phyloP scores from a whole-genome alignment of 257 asterid species.

The Fraxinus anomala region DNA sequence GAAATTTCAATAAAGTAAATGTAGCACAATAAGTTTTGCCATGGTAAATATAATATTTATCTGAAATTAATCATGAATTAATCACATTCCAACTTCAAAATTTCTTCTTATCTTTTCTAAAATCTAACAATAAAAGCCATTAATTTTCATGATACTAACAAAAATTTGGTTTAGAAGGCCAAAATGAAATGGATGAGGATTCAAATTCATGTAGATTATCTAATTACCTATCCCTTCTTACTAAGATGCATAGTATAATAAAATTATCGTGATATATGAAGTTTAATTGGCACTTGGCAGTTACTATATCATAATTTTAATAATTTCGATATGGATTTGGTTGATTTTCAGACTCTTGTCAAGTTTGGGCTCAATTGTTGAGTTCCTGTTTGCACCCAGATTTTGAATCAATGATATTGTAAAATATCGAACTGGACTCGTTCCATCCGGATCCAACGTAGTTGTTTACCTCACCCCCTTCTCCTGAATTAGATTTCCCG shows the following conservation, averaged over 20 bases:
- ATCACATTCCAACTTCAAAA: not conserved
- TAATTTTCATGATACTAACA: not conserved
- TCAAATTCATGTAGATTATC: not conserved
- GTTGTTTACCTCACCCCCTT: constrained; percentile 94
- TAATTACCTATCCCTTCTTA: not conserved
- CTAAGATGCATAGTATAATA: not conserved
- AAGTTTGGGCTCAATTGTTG: not conserved
- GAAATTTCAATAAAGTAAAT: constrained; percentile 21
- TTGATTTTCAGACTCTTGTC: not conserved
- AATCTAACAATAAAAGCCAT: not conserved
- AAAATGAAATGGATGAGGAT: not conserved
- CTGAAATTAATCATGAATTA: constrained; percentile 6
- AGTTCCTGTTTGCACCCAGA: not conserved
- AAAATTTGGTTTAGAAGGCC: not conserved
- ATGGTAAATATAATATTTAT: constrained; percentile 1
- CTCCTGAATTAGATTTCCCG: constrained; percentile 98
- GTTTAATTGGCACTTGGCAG: constrained; percentile 1
- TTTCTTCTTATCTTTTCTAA: not conserved
- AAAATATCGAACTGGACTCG: not conserved
- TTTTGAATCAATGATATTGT: not conserved
- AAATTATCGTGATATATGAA: not conserved
- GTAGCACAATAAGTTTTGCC: constrained; percentile 4
- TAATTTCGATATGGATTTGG: not conserved
- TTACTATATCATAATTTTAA: not conserved
- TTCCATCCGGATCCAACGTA: constrained; percentile 1